Percentiles rank a stretch among this genome's conserved stretches.
These are phyloP conservation scores for Alternaria triticimaculans DNA, from an alignment of 2,329 filamentous ascomycete genomes.

Conservation along the genomic window DNA sequence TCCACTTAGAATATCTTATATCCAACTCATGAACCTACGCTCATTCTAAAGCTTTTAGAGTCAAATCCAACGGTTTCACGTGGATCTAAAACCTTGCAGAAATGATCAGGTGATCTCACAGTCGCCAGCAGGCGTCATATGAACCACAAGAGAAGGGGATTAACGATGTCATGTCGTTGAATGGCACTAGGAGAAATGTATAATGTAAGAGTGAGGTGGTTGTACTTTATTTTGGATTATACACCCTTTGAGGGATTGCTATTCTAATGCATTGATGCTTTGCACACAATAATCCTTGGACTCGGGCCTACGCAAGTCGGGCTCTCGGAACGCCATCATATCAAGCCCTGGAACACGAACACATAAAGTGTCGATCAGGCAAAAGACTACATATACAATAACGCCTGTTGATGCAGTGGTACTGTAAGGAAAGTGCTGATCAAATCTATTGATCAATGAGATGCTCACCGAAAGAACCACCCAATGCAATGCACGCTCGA, in stretches of 20 bases:
- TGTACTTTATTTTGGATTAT: background rate
- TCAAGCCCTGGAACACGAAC: background rate
- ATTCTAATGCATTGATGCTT: background rate
- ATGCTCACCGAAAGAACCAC: slow-evolving; percentile 23
- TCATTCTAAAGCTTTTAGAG: background rate
- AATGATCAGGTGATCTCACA: background rate
- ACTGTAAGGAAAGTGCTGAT: slow-evolving; percentile 15
- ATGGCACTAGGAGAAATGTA: fast-evolving
- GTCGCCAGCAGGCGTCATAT: background rate
- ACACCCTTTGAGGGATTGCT: background rate
- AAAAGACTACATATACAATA: slow-evolving; percentile 12
- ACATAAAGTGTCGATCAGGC: background rate
- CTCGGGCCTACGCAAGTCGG: background rate
- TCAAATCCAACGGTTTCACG: background rate
- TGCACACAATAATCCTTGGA: background rate
- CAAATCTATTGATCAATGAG: slow-evolving; percentile 21
- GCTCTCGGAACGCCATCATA: slow-evolving; percentile 2
- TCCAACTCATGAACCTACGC: background rate
- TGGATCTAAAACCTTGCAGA: background rate
- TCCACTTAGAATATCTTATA: background rate
- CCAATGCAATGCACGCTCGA: slow-evolving; percentile 48
- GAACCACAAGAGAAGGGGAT: background rate
- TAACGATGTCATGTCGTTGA: background rate
- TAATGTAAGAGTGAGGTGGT: background rate
- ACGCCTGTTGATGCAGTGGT: slow-evolving; percentile 31